phyloP scores from a whole-genome alignment of 2,329 filamentous ascomycete species.

The Teratosphaeria pseudoeucalypti region DNA sequence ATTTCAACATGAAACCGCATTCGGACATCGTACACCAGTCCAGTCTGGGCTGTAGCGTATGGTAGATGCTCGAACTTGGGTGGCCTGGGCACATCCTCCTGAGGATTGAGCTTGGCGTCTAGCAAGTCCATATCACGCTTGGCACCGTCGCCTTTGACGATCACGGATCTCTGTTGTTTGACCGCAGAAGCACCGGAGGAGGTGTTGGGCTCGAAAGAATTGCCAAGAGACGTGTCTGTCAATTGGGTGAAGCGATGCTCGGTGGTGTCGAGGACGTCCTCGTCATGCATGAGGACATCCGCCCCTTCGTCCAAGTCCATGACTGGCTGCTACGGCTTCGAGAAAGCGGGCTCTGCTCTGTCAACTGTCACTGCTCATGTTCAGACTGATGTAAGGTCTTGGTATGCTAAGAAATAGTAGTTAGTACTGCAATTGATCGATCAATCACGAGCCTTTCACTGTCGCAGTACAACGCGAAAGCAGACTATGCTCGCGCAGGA shows the following conservation, averaged over 20 bases:
- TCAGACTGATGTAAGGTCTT: background rate
- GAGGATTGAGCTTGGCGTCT: constrained; percentile 11
- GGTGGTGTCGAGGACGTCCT: constrained; percentile 12
- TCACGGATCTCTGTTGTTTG: background rate
- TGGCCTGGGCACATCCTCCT: constrained; percentile 17
- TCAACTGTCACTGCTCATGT: background rate
- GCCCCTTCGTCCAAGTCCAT: constrained; percentile 5
- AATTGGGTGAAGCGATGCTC: constrained; percentile 6
- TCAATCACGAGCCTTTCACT: background rate
- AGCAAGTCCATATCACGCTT: constrained; percentile 7
- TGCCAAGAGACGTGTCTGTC: constrained; percentile 2
- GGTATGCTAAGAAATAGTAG: background rate
- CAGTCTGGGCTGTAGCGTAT: constrained; percentile 31
- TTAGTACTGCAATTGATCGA: background rate
- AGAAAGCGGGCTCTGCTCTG: background rate
- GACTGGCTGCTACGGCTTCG: background rate
- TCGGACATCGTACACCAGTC: constrained; percentile 67
- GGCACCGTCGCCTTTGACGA: constrained; percentile 15
- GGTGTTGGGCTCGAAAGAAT: background rate
- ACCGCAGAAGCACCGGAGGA: background rate
- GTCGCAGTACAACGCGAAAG: too few species aligned
- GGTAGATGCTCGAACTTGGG: constrained; percentile 28
- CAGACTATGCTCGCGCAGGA: background rate
- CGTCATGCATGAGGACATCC: constrained; percentile 20
- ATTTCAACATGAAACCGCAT: constrained; percentile 92